These are phyloP conservation scores for Apiospora malaysiana DNA, from an alignment of 2,329 filamentous ascomycete species.

Conservation along the genomic window DNA sequence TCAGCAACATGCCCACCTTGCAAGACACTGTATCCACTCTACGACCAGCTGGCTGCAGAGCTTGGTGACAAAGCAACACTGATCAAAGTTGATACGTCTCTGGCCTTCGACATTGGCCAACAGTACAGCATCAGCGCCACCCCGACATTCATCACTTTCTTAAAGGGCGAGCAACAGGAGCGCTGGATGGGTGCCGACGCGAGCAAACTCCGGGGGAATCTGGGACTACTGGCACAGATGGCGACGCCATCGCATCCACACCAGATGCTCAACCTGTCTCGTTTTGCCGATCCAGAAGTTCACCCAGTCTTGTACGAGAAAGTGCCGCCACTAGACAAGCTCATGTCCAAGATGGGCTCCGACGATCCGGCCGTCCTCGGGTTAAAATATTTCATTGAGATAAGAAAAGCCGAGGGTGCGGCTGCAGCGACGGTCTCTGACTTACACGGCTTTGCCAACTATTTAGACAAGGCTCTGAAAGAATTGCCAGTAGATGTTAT, in stretches of 20 bases:
- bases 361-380: constrained; percentile 64
- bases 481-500: constrained; percentile 67
- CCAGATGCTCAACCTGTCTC: constrained; percentile 71
- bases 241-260: constrained; percentile 80
- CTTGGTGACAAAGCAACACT: constrained; percentile 70
- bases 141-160: constrained; percentile 87
- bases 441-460: constrained; percentile 66
- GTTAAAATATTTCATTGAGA: constrained; percentile 74
- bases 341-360: constrained; percentile 81
- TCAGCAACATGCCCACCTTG: constrained; percentile 86
- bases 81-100: constrained; percentile 82
- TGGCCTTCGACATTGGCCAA: constrained; percentile 66
- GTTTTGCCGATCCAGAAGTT: constrained; percentile 66
- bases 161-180: constrained; percentile 76
- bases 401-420: constrained; percentile 61
- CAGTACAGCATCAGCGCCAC: constrained; percentile 76
- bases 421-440: constrained; percentile 74
- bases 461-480: constrained; percentile 61
- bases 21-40: constrained; percentile 81
- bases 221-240: constrained; percentile 76
- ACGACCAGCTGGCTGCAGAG: constrained; percentile 79
- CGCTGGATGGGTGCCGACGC: constrained; percentile 82
- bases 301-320: constrained; percentile 78
- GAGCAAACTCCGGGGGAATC: constrained; percentile 70
- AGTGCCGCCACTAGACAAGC: constrained; percentile 80